Percentiles rank a stretch among this genome's conserved stretches.
Evolutionary conservation across 768 basidiomycete species (phyloP).

Genomic region (Tylopilus subfusipes): DNA sequence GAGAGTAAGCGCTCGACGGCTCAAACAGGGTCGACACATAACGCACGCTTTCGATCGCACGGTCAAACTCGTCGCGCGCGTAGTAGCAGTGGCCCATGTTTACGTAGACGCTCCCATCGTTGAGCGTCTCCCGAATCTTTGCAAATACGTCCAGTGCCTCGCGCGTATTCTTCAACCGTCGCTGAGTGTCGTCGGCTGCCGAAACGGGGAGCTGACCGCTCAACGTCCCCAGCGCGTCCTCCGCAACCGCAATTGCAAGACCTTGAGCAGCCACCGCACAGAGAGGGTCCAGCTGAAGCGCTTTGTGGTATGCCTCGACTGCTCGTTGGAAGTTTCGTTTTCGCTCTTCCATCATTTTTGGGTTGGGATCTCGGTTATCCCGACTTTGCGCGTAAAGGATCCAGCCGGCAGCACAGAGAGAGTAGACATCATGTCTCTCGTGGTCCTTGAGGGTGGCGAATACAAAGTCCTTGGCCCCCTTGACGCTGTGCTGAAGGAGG

Average conservation of each 20-base stretch:
- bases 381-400: conserved; percentile 82
- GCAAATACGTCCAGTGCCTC: conserved; percentile 89
- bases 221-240: conserved; percentile 77
- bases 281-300: conserved; percentile 73
- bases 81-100: conserved; percentile 98
- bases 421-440: conserved; percentile 86
- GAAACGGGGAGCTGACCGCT: conserved; percentile 49
- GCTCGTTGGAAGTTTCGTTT: conserved; percentile 73
- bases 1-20: background rate
- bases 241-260: conserved; percentile 89
- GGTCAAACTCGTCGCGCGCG: conserved; percentile 87
- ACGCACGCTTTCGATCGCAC: conserved; percentile 92
- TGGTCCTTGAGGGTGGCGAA: conserved; percentile 81
- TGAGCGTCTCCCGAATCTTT: conserved; percentile 84
- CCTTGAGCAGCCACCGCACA: conserved; percentile 96
- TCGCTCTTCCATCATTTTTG: conserved; percentile 57
- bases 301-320: conserved; percentile 92
- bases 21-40: background rate
- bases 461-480: conserved; percentile 85
- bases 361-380: conserved; percentile 67
- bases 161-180: conserved; percentile 67
- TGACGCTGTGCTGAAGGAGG: conserved; percentile 74
- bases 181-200: conserved; percentile 60
- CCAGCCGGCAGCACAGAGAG: conserved; percentile 86
- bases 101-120: conserved; percentile 81